Conservation (phyloP, 495 filamentous ascomycete species). For the Pseudoneurospora amorphoporcata region DNA sequence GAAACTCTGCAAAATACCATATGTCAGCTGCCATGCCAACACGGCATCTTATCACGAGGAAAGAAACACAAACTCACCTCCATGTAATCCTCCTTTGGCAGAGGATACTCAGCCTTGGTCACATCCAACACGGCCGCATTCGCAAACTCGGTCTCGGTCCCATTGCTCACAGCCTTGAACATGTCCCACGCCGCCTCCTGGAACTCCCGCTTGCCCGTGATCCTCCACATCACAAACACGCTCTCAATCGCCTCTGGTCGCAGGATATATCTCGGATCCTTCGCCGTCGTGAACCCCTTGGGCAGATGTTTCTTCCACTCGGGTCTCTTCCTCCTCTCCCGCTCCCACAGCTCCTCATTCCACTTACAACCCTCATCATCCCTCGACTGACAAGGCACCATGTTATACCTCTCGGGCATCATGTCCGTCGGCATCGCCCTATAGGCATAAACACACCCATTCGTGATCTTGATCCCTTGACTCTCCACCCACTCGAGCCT, state of each 20-base stretch:
- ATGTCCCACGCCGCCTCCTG: slow-evolving; percentile 65
- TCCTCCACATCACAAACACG: slow-evolving; percentile 61
- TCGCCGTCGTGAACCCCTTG: slow-evolving; percentile 27
- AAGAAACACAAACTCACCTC: slow-evolving; percentile 20
- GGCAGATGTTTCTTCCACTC: slow-evolving; percentile 24
- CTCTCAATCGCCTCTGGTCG: slow-evolving; percentile 58
- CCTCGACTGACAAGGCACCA: slow-evolving; percentile 52
- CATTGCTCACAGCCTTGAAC: slow-evolving; percentile 54
- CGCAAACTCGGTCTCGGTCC: slow-evolving; percentile 48
- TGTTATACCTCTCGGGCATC: slow-evolving; percentile 66
- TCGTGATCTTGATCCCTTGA: slow-evolving; percentile 57
- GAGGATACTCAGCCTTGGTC: slow-evolving; percentile 14
- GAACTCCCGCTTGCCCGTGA: slow-evolving; percentile 53
- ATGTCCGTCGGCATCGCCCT: slow-evolving; percentile 66
- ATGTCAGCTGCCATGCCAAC: slow-evolving; percentile 10
- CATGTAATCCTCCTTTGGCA: slow-evolving; percentile 34
- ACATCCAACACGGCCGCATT: slow-evolving; percentile 56
- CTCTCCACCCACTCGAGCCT: slow-evolving; percentile 55
- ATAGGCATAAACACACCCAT: slow-evolving; percentile 85
- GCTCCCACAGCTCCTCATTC: slow-evolving; percentile 50
- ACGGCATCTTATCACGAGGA: neutral
- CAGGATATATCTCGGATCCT: slow-evolving; percentile 33
- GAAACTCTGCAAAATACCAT: slow-evolving; percentile 66
- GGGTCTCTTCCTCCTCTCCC: slow-evolving; percentile 13
- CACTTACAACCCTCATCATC: slow-evolving; percentile 49